Conservation (phyloP, 2,329 filamentous ascomycete species). For the Zelopaecilomyces penicillatus region DNA sequence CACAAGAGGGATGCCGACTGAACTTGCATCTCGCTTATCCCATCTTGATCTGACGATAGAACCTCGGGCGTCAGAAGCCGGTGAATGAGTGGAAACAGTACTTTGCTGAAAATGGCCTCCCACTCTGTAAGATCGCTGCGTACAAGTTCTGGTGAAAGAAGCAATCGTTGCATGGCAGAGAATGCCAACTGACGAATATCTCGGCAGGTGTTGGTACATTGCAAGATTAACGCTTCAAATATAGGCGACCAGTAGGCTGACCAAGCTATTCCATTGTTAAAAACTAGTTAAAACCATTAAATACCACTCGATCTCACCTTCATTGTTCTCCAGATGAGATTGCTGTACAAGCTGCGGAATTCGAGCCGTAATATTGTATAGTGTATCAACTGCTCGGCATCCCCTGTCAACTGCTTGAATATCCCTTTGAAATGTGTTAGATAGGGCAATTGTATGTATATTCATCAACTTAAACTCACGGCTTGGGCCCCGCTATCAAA, state of each 20-base stretch:
- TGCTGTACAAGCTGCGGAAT: conserved; percentile 85
- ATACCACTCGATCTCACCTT: conserved; percentile 43
- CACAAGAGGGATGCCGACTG: conserved; percentile 85
- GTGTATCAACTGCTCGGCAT: conserved; percentile 69
- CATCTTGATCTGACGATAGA: conserved; percentile 79
- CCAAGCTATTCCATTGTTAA: conserved; percentile 58
- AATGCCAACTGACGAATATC: conserved; percentile 88
- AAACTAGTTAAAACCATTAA: neutral
- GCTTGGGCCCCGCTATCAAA: too few species aligned
- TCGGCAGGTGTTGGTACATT: conserved; percentile 90
- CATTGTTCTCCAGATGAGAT: conserved; percentile 79
- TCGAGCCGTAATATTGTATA: conserved; percentile 72
- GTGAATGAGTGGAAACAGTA: conserved; percentile 84
- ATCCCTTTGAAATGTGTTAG: conserved; percentile 16
- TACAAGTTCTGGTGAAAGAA: conserved; percentile 77
- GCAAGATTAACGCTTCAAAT: conserved; percentile 76
- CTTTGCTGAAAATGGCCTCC: conserved; percentile 90
- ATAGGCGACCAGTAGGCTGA: conserved; percentile 96
- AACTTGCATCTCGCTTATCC: conserved; percentile 93
- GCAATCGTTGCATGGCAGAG: conserved; percentile 71
- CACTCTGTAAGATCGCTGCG: conserved; percentile 82
- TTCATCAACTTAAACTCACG: too few species aligned
- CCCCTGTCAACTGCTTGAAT: conserved; percentile 61
- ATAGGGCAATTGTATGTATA: too few species aligned
- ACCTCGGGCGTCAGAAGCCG: conserved; percentile 88